phyloP scores from a whole-genome alignment of 1,139 yeast genomes.

The Candida pseudoviswanathii region DNA sequence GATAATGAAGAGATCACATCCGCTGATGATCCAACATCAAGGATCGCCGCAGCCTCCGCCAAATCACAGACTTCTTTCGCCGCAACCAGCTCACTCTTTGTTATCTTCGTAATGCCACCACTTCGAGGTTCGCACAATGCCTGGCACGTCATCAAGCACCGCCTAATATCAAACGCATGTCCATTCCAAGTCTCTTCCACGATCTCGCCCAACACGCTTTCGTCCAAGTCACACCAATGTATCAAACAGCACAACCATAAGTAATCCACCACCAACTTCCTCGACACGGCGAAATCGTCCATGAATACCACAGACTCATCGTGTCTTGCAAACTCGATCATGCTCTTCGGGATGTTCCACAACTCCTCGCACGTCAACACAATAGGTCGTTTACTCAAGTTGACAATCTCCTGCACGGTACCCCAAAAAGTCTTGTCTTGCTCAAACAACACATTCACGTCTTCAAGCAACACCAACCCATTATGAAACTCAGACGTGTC shows the following conservation, averaged over 20 bases:
- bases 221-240: constrained; percentile 40
- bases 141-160: constrained; percentile 57
- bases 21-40: constrained; percentile 40
- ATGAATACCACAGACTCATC: constrained; percentile 40
- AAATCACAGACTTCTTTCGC: constrained; percentile 7
- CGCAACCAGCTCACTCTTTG: background rate
- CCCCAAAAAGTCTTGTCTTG: constrained; percentile 83
- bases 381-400: constrained; percentile 75
- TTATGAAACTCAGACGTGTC: constrained; percentile 48
- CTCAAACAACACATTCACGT: constrained; percentile 80
- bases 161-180: constrained; percentile 53
- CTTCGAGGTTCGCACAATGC: constrained; percentile 39
- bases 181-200: constrained; percentile 25
- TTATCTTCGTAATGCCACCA: background rate
- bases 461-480: constrained; percentile 80
- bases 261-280: constrained; percentile 30
- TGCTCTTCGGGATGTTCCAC: constrained; percentile 52
- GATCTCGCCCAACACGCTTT: constrained; percentile 32
- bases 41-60: constrained; percentile 14
- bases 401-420: constrained; percentile 63
- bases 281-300: constrained; percentile 24
- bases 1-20: constrained; percentile 38
- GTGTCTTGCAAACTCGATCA: constrained; percentile 48
- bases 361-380: constrained; percentile 71
- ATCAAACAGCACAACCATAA: constrained; percentile 43